Evolutionary conservation across 306 rosid genomes (phyloP), one percentile per base, ranked within the genome.

Genomic region (Cicer chorassanicum): DNA sequence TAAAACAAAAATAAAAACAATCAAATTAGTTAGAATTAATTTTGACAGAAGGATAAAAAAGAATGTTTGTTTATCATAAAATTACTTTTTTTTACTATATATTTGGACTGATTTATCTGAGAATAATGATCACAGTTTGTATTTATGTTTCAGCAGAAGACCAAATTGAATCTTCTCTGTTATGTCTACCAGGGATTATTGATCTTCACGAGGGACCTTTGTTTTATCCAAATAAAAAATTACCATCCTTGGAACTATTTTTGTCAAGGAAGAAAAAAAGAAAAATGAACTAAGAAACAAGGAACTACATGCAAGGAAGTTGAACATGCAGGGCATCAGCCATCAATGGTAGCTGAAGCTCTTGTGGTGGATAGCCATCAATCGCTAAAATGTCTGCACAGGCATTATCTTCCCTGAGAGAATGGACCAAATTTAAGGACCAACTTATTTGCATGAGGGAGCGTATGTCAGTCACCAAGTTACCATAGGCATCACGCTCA

Each of bases 351-450:
- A n/a, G n/a, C n/a, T n/a, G n/a, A n/a, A n/a, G n/a, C n/a, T n/a
- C n/a, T n/a, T n/a, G n/a, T n/a, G n/a, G n/a, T n/a, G n/a, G n/a
- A n/a, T n/a, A n/a, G n/a, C n/a, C n/a, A n/a, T n/a, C n/a, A n/a
- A n/a, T n/a, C 4, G 78, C n/a, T 73, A 73, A 73, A 61, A 61
- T 45, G 42, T 61, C 40, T 34, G 78, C 78, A 36, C 78, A 73
- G 3, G 49, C 61, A 45, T 6, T 73, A 61, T 73, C 78, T 73
- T 73, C 49, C 45, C 57, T 46, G 4, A 45, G 2, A 73, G 48
- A 60, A 73, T 73, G 70, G 39, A 60, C 40, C 69, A 73, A 60
- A 16, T 73, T 18, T 10, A 73, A 38, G 70, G 78, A 73, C 78
- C 78, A 73, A 34, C 60, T 46, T 73, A 70, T 73, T 73, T 73